A percentile compares a stretch with the other conserved stretches of the same genome.
Conservation (phyloP, 176 grass and related monocot genomes). For the Saccharum spontaneum region DNA sequence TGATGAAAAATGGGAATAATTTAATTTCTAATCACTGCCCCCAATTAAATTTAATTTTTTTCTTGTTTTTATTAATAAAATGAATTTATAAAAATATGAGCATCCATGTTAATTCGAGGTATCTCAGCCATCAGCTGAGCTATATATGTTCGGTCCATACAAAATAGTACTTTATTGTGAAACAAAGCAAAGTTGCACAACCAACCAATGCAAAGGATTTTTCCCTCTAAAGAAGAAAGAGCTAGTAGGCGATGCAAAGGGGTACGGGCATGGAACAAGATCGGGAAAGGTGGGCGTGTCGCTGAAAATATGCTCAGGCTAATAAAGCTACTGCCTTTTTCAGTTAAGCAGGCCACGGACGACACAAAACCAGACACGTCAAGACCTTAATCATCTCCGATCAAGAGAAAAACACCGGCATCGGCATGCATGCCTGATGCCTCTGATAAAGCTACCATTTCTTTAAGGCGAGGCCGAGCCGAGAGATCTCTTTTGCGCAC, state of each 20-base stretch:
- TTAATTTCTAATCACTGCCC: no score
- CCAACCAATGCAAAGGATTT: not conserved
- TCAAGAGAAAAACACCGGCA: not conserved
- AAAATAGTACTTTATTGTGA: no score
- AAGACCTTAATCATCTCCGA: not conserved
- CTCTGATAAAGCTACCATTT: slow-evolving; percentile 32
- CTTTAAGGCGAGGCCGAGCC: not conserved
- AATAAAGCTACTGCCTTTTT: slow-evolving; percentile 28
- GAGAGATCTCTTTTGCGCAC: slow-evolving; percentile 13
- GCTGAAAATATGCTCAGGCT: slow-evolving; percentile 12
- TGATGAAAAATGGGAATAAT: no score
- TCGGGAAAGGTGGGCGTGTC: not conserved
- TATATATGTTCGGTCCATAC: no score
- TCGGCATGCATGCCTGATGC: not conserved
- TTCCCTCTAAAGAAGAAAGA: not conserved
- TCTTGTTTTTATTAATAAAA: no score
- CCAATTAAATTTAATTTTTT: no score
- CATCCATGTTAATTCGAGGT: no score
- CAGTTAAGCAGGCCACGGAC: slow-evolving; percentile 30
- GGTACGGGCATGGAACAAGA: not conserved
- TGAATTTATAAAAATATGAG: no score
- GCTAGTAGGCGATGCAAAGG: not conserved
- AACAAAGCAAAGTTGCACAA: not conserved
- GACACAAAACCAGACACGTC: slow-evolving; percentile 23
- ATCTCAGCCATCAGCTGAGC: no score